Percentiles rank a stretch among this genome's conserved stretches.
phyloP scores from a whole-genome alignment of 176 grass and related monocot species.

The Hordeum marinum region DNA sequence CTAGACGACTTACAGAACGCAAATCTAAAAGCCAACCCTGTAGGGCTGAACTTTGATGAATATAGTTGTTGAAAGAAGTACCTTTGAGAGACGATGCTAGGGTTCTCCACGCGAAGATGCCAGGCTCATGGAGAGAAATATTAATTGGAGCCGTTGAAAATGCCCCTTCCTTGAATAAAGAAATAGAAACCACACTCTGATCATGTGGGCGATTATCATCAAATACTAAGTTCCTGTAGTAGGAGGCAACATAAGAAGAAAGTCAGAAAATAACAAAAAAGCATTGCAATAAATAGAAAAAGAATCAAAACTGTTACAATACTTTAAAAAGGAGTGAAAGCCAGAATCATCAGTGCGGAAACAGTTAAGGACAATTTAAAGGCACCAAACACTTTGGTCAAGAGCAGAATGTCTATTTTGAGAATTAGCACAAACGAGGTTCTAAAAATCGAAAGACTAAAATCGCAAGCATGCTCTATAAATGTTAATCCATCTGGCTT shows the following conservation, averaged over 20 bases:
- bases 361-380: background rate
- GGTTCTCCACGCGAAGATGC: constrained; percentile 69
- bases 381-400: background rate
- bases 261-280: background rate
- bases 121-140: constrained; percentile 45
- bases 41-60: background rate
- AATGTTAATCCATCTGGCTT: background rate
- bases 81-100: constrained; percentile 58
- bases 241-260: constrained; percentile 27
- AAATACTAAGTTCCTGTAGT: constrained; percentile 51
- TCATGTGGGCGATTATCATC: constrained; percentile 41
- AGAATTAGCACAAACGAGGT: background rate
- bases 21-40: background rate
- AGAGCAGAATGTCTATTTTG: constrained; percentile 3
- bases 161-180: constrained; percentile 63
- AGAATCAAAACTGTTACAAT: background rate
- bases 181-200: constrained; percentile 48
- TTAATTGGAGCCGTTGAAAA: constrained; percentile 75
- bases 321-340: background rate
- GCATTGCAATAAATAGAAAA: background rate
- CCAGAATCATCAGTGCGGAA: background rate
- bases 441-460: background rate
- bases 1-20: background rate
- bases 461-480: constrained; percentile 8
- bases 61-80: constrained; percentile 34